A percentile compares a stretch with the other conserved stretches of the same genome.
Evolutionary conservation across 2,329 filamentous ascomycete species (phyloP).

Genomic region (Claviceps humidiphila): DNA sequence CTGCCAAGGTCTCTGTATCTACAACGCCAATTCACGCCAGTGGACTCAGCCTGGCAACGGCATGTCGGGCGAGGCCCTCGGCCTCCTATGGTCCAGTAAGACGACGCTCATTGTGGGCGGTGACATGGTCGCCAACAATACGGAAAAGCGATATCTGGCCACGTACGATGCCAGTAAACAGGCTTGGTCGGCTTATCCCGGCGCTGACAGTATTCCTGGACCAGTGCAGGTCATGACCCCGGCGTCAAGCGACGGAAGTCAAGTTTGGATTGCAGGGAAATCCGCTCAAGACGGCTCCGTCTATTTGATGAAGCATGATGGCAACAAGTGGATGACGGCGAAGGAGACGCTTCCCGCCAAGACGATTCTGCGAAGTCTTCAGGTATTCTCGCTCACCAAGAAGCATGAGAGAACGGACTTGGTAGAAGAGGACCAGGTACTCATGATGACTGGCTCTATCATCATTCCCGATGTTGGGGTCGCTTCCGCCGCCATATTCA

Average conservation of each 20-base stretch:
- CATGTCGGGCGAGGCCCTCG: conserved; percentile 55
- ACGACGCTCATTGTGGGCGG: conserved; percentile 66
- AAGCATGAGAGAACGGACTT: conserved; percentile 52
- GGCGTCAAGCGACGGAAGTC: conserved; percentile 55
- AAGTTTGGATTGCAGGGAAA: conserved; percentile 74
- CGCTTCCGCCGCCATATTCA: conserved; percentile 76
- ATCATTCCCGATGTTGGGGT: conserved; percentile 63
- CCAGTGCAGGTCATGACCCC: conserved; percentile 64
- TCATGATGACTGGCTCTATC: conserved; percentile 78
- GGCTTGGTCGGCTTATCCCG: conserved; percentile 51
- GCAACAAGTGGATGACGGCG: conserved; percentile 55
- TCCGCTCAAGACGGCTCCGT: conserved; percentile 47
- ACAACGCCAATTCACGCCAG: conserved; percentile 53
- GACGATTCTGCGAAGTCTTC: conserved; percentile 64
- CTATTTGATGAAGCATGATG: conserved; percentile 75
- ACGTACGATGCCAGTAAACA: conserved; percentile 57
- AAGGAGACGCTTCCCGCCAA: conserved; percentile 46
- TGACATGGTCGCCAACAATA: conserved; percentile 55
- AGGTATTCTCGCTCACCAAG: conserved; percentile 61
- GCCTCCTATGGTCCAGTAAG: conserved; percentile 63
- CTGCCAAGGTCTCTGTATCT: conserved; percentile 73
- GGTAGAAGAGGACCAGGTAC: conserved; percentile 52
- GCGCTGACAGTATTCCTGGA: conserved; percentile 57
- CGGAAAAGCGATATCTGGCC: conserved; percentile 49
- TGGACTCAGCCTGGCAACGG: conserved; percentile 71